Percentiles rank a stretch among this genome's conserved stretches.
Conservation (phyloP, 805 yeast species). For the Starmerella roubikii region DNA sequence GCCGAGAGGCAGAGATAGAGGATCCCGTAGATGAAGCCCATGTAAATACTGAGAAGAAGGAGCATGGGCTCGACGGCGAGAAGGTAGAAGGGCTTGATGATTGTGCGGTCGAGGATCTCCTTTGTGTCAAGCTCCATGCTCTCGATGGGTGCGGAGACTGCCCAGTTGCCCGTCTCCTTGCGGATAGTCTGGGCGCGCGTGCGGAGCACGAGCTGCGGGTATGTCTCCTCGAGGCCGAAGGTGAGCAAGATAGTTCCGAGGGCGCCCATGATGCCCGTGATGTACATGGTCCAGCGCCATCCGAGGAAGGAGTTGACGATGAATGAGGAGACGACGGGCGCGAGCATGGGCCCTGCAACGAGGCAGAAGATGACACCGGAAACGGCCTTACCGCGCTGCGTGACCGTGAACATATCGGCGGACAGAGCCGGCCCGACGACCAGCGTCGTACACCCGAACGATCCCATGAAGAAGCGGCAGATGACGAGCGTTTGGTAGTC, state of each 20-base stretch:
- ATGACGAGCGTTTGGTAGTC: constrained; percentile 39
- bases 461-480: constrained; percentile 45
- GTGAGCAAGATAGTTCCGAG: constrained; percentile 28
- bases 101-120: constrained; percentile 49
- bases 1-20: constrained; percentile 62
- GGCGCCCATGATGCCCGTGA: constrained; percentile 33
- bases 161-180: constrained; percentile 64
- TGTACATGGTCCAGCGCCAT: constrained; percentile 49
- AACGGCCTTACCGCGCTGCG: constrained; percentile 40
- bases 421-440: constrained; percentile 46
- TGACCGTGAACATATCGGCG: constrained; percentile 42
- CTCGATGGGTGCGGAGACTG: constrained; percentile 86
- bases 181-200: constrained; percentile 54
- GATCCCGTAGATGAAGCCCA: constrained; percentile 69
- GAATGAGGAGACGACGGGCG: constrained; percentile 37
- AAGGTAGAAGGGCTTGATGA: constrained; percentile 58
- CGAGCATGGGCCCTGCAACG: constrained; percentile 32
- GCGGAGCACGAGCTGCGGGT: constrained; percentile 38
- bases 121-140: constrained; percentile 40
- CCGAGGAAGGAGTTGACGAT: constrained; percentile 27
- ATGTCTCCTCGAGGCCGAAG: constrained; percentile 29
- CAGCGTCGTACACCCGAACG: constrained; percentile 46
- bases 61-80: constrained; percentile 58
- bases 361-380: constrained; percentile 37
- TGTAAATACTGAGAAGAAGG: constrained; percentile 53